These are phyloP conservation scores for Phytophthora citrophthora DNA, from an alignment of 352 stramenopile genomes.

Conservation along the genomic window DNA sequence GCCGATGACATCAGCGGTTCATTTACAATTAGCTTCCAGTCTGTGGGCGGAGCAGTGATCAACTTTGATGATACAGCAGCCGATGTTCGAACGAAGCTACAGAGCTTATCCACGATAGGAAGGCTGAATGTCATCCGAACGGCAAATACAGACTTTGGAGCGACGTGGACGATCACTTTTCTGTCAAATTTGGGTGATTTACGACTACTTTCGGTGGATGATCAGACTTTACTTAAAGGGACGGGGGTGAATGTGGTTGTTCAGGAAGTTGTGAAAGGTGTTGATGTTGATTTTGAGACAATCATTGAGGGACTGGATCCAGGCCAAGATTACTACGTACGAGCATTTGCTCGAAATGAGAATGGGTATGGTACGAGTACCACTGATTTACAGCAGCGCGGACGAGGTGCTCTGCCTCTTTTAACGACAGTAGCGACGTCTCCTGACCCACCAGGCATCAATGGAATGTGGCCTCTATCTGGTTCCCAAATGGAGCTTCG, in stretches of 20 bases:
- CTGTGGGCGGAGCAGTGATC: conserved; percentile 58
- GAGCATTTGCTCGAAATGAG: conserved; percentile 66
- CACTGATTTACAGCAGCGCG: conserved; percentile 59
- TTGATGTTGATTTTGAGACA: conserved; percentile 67
- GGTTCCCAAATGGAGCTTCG: conserved; percentile 53
- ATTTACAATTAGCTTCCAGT: conserved; percentile 75
- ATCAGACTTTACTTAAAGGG: conserved; percentile 43
- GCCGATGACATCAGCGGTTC: conserved; percentile 56
- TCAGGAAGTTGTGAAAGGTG: conserved; percentile 63
- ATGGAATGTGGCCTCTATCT: conserved; percentile 56
- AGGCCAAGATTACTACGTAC: conserved; percentile 62
- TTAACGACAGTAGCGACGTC: conserved; percentile 40
- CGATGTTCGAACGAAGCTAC: conserved; percentile 79
- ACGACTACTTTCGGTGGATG: conserved; percentile 54
- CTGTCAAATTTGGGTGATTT: conserved; percentile 72
- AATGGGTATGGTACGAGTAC: conserved; percentile 75
- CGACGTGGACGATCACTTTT: conserved; percentile 76
- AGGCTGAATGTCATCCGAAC: conserved; percentile 63
- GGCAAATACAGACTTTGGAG: conserved; percentile 51
- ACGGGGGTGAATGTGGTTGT: conserved; percentile 50
- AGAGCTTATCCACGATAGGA: conserved; percentile 68
- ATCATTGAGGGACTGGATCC: conserved; percentile 56
- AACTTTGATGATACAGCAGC: conserved; percentile 73
- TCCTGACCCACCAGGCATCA: conserved; percentile 49
- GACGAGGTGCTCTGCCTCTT: conserved; percentile 62